These are phyloP conservation scores for Oryza nivara DNA, from an alignment of 176 grass and related monocot species.

Conservation along the genomic window DNA sequence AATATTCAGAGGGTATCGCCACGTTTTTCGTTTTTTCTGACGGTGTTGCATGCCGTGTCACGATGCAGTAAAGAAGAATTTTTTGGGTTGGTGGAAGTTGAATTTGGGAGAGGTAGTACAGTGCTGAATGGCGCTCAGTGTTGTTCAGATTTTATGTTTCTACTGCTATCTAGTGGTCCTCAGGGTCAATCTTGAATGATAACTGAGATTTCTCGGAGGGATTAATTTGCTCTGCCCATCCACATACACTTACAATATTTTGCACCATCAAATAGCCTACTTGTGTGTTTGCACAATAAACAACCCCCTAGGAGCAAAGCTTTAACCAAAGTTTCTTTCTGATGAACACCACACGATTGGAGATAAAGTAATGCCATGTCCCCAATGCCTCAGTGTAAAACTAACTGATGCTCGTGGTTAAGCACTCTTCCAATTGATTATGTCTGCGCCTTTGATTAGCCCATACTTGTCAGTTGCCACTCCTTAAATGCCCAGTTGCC, in stretches of 20 bases:
- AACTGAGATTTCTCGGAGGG: background rate
- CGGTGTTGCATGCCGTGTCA: background rate
- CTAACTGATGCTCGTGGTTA: slow-evolving; percentile 21
- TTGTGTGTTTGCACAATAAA: background rate
- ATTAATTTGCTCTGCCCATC: background rate
- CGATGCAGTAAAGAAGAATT: slow-evolving; percentile 31
- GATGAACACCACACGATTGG: background rate
- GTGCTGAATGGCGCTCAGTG: background rate
- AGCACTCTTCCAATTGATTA: background rate
- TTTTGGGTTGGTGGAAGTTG: slow-evolving; percentile 7
- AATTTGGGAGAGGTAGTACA: background rate
- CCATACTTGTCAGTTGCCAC: slow-evolving; percentile 8
- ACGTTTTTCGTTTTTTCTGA: background rate
- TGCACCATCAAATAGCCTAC: background rate
- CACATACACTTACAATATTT: background rate
- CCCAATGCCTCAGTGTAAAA: slow-evolving; percentile 31
- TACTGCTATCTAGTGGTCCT: background rate
- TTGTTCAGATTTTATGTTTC: background rate
- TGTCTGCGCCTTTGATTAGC: background rate
- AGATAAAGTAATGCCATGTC: slow-evolving; percentile 24
- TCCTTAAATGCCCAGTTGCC: background rate
- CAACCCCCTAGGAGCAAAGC: background rate
- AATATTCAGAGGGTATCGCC: slow-evolving; percentile 39
- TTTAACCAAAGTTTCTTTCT: slow-evolving; percentile 16
- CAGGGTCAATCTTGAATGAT: background rate